Base-by-base conservation (phyloP, 495 filamentous ascomycete species). In the Mycothermus thermophilus region DNA sequence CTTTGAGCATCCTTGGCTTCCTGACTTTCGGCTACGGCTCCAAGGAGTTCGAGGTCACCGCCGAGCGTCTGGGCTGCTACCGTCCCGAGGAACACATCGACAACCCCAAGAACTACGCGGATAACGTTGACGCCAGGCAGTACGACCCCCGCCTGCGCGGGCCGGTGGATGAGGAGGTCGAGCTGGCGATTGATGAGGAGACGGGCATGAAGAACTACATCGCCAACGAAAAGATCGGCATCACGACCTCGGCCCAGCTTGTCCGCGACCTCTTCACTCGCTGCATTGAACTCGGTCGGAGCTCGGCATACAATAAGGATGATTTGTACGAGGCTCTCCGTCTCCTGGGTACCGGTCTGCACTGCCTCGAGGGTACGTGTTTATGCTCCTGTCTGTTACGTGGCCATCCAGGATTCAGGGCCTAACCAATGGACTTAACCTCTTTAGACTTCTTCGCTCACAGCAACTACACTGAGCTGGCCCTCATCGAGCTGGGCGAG, bases 131-230 rank as follows among this genome's bases (percentile, higher is more conserved):
- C 58, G 85, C 86, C 19, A 72, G 79, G n/a, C 57, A 77, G 40
- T 92, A 85, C 46, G 79, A 93, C 47, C 63, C 43, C 33, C 73
- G 80, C 36, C 75, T 94, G 30, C 77, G 86, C 34, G 83, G 77
- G 4, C 85, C 81, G 1, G 64, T 94, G 18, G 73, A 93, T 44
- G 84, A 93, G 57, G 49, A 64, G 21, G 67, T 72, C 13, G 86
- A 94, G 58, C 66, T 94, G 12, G 72, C 67, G 11, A 72, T 94
- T 45, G 79, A 94, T 47, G 60, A 61, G 2, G 63, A 74, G 39
- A 83, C 77, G n/a, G 84, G 85, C 27, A 62, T 93, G 57, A 94
- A 94, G 59, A 83, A 79, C 45, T 93, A 93, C 48, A 93, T 93
- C 53, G 83, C 86, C 15, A 81, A 82, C 27, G 85, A 93, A 51